Percentiles rank a stretch among this genome's conserved stretches.
phyloP scores from a whole-genome alignment of 371 early-diverging fungal genomes.

The Rhizopus delemar region DNA sequence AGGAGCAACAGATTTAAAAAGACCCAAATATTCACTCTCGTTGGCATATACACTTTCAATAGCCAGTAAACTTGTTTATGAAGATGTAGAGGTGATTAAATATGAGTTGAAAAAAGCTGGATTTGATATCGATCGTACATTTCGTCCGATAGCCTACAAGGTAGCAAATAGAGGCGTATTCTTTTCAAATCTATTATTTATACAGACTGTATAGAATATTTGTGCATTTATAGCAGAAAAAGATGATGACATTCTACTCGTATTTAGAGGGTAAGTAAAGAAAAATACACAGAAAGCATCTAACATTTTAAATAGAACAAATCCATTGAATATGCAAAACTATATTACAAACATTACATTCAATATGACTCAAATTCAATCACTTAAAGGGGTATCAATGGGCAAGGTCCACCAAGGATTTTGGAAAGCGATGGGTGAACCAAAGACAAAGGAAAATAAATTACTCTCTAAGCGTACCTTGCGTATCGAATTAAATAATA shows the following conservation, averaged over 20 bases:
- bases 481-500: slow-evolving; percentile 39
- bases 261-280: slow-evolving; percentile 55
- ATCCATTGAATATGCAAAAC: slow-evolving; percentile 64
- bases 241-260: slow-evolving; percentile 59
- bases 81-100: slow-evolving; percentile 57
- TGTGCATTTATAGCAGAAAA: slow-evolving; percentile 64
- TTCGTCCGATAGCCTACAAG: slow-evolving; percentile 60
- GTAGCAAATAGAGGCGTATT: slow-evolving; percentile 23
- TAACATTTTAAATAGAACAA: slow-evolving; percentile 37
- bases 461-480: slow-evolving; percentile 17
- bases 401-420: slow-evolving; percentile 64
- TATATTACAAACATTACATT: slow-evolving; percentile 59
- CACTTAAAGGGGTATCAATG: slow-evolving; percentile 46
- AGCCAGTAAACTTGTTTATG: slow-evolving; percentile 58
- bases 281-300: not conserved
- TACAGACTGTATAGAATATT: slow-evolving; percentile 45
- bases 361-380: slow-evolving; percentile 47
- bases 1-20: slow-evolving; percentile 20
- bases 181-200: not conserved
- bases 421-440: slow-evolving; percentile 62
- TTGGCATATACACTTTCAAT: slow-evolving; percentile 60
- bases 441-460: slow-evolving; percentile 5
- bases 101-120: slow-evolving; percentile 57
- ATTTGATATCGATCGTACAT: slow-evolving; percentile 56
- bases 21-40: slow-evolving; percentile 49